Base-by-base conservation (phyloP, 345 rosid genomes). In the Nephelium lappaceum region DNA sequence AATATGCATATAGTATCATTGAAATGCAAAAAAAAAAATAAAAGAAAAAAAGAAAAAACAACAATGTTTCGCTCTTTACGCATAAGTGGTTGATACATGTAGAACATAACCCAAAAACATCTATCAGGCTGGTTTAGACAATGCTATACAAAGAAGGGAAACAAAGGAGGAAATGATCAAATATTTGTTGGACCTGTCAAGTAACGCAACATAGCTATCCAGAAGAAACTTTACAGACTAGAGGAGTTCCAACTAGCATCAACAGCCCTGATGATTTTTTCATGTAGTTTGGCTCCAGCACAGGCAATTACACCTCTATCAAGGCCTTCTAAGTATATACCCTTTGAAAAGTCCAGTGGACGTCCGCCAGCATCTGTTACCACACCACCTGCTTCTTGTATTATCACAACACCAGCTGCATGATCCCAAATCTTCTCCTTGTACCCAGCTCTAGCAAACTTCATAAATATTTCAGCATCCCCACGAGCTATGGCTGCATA, bases 341-440 rank as follows among this genome's bases (percentile, higher is more conserved):
- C 89, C 64, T 81, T 85, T 0, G 91, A 88, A 81, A 88, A 88
- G 73, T 88, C 85, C 38, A 88, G 78, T 0, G 76, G 83, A 51
- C 58, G 39, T 19, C 89, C 91, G 6, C 91, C 85, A 1, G 89
- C 91, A 74, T 88, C 91, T 31, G 86, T 86, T 57, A 88, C 89
- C 67, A 88, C 89, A 19, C 91, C 89, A 0, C 91, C 89, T 0
- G 91, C 91, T 71, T 86, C 89, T 77, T 86, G 75, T 75, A 86
- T 73, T 67, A 88, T 88, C 10, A 88, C 69, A 42, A 76, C 82
- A 19, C 91, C 89, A 3, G 91, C 89, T 1, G 88, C 91, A 73
- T 88, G 91, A 78, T 88, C 91, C 91, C 91, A 86, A 66, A 88
- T 86, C 87, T 85, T 88, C 81, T 88, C 91, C 86, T 85, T 88